Evolutionary conservation across 257 asterid genomes (phyloP).

Genomic region (Solanum rostratum): DNA sequence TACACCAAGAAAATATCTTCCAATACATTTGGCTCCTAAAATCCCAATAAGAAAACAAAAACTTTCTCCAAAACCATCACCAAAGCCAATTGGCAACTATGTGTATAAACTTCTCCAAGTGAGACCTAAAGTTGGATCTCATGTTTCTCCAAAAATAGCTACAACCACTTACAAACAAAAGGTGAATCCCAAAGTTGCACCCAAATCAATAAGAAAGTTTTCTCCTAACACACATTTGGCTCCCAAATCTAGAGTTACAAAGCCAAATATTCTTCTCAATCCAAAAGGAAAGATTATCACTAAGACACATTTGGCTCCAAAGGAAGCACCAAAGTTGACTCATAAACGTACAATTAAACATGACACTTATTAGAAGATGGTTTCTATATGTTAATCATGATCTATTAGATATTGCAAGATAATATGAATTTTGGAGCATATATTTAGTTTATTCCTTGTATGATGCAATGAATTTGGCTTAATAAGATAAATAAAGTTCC

Average conservation of each 20-base stretch:
- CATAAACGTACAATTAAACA: neutral
- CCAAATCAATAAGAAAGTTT: neutral
- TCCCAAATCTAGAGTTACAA: neutral
- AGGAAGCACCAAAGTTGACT: neutral
- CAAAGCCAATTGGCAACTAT: neutral
- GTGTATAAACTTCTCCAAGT: neutral
- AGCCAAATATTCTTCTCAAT: neutral
- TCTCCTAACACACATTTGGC: neutral
- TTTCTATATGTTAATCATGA: neutral
- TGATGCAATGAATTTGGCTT: neutral
- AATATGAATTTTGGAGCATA: neutral
- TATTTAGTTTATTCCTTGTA: neutral
- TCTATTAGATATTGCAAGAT: neutral
- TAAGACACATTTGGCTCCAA: neutral
- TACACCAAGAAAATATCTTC: neutral
- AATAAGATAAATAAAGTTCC: neutral
- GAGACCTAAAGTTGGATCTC: neutral
- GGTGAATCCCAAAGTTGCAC: neutral
- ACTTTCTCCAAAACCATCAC: neutral
- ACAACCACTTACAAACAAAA: neutral
- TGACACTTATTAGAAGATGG: neutral
- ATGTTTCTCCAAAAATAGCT: neutral
- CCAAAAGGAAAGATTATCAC: neutral
- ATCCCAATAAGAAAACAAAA: neutral
- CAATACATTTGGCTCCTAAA: neutral